Evolutionary conservation across 495 filamentous ascomycete genomes (phyloP).

Genomic region (Penicillium salamii): DNA sequence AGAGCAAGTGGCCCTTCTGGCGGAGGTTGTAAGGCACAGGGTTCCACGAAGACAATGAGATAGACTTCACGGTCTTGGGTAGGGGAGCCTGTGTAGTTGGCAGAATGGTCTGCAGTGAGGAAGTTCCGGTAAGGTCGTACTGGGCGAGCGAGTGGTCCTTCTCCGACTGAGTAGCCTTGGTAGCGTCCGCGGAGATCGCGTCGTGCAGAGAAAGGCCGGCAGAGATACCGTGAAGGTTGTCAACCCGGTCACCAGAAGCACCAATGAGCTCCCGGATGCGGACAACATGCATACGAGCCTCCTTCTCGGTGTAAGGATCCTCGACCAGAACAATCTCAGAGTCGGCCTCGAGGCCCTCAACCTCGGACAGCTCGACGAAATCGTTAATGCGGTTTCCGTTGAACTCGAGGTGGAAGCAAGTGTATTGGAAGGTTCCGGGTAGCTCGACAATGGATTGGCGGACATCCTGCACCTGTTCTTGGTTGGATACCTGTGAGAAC

Average conservation of each 20-base stretch:
- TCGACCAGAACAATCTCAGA: slow-evolving; percentile 80
- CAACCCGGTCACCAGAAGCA: slow-evolving; percentile 81
- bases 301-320: slow-evolving; percentile 98
- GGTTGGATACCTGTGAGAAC: slow-evolving; percentile 68
- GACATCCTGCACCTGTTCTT: slow-evolving; percentile 97
- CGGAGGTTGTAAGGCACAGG: slow-evolving; percentile 88
- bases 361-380: slow-evolving; percentile 89
- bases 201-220: slow-evolving; percentile 90
- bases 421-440: slow-evolving; percentile 92
- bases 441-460: slow-evolving; percentile 94
- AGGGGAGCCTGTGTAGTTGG: slow-evolving; percentile 59
- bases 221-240: slow-evolving; percentile 81
- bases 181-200: slow-evolving; percentile 53
- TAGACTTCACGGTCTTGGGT: slow-evolving; percentile 85
- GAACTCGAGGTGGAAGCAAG: slow-evolving; percentile 96
- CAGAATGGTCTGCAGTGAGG: slow-evolving; percentile 66
- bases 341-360: slow-evolving; percentile 69
- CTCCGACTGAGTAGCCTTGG: slow-evolving; percentile 39
- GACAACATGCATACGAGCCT: slow-evolving; percentile 91
- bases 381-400: slow-evolving; percentile 86
- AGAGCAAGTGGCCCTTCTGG: slow-evolving; percentile 90
- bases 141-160: slow-evolving; percentile 57
- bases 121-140: slow-evolving; percentile 72
- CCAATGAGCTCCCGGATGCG: slow-evolving; percentile 90
- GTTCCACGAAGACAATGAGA: slow-evolving; percentile 92